Evolutionary conservation across 257 asterid species (phyloP), one percentile per base, ranked within the genome.

Genomic region (Thymus quinquecostatus): DNA sequence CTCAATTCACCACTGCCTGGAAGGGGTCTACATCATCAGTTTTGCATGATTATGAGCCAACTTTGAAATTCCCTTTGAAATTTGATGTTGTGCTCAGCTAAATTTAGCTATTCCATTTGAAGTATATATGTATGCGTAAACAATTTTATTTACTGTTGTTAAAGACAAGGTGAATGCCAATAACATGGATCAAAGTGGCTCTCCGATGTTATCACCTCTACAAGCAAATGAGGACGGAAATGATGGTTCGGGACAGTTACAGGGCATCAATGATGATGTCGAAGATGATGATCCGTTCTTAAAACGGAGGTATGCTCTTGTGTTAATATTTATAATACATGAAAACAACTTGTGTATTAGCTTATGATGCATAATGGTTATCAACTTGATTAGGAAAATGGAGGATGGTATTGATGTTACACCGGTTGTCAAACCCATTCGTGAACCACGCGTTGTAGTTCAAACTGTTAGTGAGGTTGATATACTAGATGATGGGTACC

Each of bases 381-480:
- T 73, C 76, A 41, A 66, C 49, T 30, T 47, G 74, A 70, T 75
- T 90, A 94, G 98, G 95, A 94, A 83, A 81, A 74, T 88, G 85
- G 97, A 89, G 79, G 95, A 95, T 45, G 69, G 78, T 66, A 70
- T 86, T 59, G 97, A 91, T 80, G 76, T 88, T 66, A 82, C 87
- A 29, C 90, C 96, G 13, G 85, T 94, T 63, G 91, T 94, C 61
- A 89, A 88, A 87, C 96, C 97, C 68, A 89, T 91, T 54, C 95
- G 97, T 10, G 97, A 94, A 72, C 97, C 99, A 44, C 87, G 97
- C 34, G 96, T 94, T 32, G 97, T 94, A 66, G 99, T 94, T 74
- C 99, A 94, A 81, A 94, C 99, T 60, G 82, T 91, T 78, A 94
- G 97, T 63, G 99, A 94, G 91, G 96, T 94, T 74, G 97, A 94